Percentiles rank a stretch among this genome's conserved stretches.
Evolutionary conservation across 176 grass and related monocot species (phyloP).

Genomic region (Rhynchospora tenuis): DNA sequence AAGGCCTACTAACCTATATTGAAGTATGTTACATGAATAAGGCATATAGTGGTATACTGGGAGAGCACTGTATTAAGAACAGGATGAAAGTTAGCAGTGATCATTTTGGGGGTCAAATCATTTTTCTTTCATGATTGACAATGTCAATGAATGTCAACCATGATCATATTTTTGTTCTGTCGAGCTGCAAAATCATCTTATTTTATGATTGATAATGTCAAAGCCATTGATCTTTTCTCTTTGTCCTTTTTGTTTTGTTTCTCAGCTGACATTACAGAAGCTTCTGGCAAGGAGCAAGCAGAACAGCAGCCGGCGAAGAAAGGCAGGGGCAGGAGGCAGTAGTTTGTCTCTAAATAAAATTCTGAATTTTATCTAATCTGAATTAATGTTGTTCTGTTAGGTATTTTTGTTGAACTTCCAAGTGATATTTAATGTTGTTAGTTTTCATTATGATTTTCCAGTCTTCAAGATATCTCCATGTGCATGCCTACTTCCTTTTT

Average conservation of each 20-base stretch:
- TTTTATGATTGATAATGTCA: not conserved
- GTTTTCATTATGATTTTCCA: slow-evolving; percentile 3
- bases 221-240: not conserved
- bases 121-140: not conserved
- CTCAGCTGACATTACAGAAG: slow-evolving; percentile 80
- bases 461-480: slow-evolving; percentile 1
- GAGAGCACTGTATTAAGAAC: not conserved
- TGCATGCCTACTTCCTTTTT: not conserved
- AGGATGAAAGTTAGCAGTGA: not conserved
- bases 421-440: slow-evolving; percentile 11
- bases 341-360: slow-evolving; percentile 18
- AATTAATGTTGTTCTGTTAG: slow-evolving; percentile 10
- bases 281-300: slow-evolving; percentile 80
- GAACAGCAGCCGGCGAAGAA: slow-evolving; percentile 83
- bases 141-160: no score
- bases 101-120: not conserved
- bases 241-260: not conserved
- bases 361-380: not conserved
- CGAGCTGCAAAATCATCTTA: no score
- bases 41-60: not conserved
- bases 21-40: not conserved
- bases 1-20: not conserved
- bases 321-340: slow-evolving; percentile 88
- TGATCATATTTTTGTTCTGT: no score
- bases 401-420: not conserved